phyloP scores from a whole-genome alignment of 106 monocot species.

The Ottelia alismoides region DNA sequence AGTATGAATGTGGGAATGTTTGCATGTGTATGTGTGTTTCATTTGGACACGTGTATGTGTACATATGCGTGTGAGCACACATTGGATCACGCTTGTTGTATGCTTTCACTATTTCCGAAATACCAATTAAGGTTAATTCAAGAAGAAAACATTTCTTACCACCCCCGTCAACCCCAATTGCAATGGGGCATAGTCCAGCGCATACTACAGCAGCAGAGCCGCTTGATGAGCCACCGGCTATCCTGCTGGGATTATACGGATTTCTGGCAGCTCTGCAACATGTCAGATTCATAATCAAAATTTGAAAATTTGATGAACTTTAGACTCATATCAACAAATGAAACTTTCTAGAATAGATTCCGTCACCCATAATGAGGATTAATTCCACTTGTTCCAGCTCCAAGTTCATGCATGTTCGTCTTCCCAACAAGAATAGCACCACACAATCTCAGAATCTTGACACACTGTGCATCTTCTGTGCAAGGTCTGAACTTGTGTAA shows the following conservation, averaged over 20 bases:
- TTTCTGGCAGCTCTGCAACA: constrained; percentile 58
- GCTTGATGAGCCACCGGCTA: constrained; percentile 92
- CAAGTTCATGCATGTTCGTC: constrained; percentile 96
- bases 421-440: constrained; percentile 90
- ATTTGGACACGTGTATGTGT: no score
- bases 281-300: no score
- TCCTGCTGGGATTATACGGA: constrained; percentile 57
- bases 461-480: constrained; percentile 50
- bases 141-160: constrained; percentile 23
- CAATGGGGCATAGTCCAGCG: constrained; percentile 83
- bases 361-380: constrained; percentile 96
- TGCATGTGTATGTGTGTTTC: no score
- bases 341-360: no score
- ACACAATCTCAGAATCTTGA: constrained; percentile 65
- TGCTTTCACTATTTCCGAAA: no score
- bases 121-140: no score
- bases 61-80: no score
- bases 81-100: no score
- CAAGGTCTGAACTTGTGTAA: constrained; percentile 53
- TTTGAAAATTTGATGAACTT: no score
- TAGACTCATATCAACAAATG: no score
- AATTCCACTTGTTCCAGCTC: constrained; percentile 85
- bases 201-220: constrained; percentile 87
- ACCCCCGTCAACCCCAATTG: constrained; percentile 93
- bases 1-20: no score